Evolutionary conservation across 306 rosid species (phyloP).

Genomic region (Macrotyloma uniflorum): DNA sequence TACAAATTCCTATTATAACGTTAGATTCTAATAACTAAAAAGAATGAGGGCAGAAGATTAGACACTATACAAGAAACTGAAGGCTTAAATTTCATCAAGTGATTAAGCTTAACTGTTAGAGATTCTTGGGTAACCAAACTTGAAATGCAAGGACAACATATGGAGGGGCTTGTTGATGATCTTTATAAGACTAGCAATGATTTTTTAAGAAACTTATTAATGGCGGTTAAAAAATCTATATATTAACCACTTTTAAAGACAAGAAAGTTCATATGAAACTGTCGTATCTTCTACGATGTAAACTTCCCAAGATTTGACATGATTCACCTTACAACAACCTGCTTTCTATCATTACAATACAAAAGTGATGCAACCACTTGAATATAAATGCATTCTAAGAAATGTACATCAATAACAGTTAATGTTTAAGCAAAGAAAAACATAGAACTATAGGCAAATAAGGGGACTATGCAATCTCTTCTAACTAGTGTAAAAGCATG

Average conservation of each 20-base stretch:
- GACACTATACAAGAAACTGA: background rate
- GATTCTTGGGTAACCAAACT: background rate
- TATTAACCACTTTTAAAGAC: too few relatives aligned
- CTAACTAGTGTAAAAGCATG: too few relatives aligned
- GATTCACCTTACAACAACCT: background rate
- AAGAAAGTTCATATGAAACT: background rate
- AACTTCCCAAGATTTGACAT: slow-evolving; percentile 2
- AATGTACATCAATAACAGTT: background rate
- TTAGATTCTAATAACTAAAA: background rate
- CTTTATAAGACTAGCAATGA: background rate
- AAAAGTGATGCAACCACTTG: background rate
- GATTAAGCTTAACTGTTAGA: background rate
- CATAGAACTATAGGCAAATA: slow-evolving; percentile 15
- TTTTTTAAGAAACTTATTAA: background rate
- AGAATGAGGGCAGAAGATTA: background rate
- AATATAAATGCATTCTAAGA: slow-evolving; percentile 13
- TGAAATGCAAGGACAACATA: slow-evolving; percentile 10
- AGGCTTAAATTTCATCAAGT: slow-evolving; percentile 1
- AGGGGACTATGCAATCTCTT: slow-evolving; percentile 66
- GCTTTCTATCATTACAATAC: background rate
- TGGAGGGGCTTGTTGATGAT: background rate
- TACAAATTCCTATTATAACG: background rate
- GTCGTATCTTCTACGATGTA: background rate
- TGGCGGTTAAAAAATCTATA: background rate
- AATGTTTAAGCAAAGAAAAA: background rate